phyloP scores from a whole-genome alignment of 129 eudicot species.

The Arctium minus region DNA sequence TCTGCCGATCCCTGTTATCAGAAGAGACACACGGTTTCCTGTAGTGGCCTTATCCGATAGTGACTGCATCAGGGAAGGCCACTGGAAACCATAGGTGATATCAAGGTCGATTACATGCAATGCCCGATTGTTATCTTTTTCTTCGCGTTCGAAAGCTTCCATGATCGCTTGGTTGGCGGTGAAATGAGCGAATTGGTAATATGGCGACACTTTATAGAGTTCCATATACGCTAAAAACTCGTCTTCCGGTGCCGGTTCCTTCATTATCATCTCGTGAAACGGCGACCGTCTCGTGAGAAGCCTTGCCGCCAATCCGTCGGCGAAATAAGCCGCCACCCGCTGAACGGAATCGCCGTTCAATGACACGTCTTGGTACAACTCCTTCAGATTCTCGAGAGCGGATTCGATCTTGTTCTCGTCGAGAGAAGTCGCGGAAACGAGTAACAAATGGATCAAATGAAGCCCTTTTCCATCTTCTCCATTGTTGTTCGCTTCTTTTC shows the following conservation, averaged over 20 bases:
- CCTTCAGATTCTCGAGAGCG: constrained; percentile 41
- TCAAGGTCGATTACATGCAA: constrained; percentile 78
- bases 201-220: constrained; percentile 76
- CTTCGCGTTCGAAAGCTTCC: constrained; percentile 69
- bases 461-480: constrained; percentile 52
- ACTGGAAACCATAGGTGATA: constrained; percentile 68
- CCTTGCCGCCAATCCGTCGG: constrained; percentile 64
- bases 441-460: constrained; percentile 62
- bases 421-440: constrained; percentile 60
- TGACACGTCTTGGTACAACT: constrained; percentile 47
- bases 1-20: constrained; percentile 60
- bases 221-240: constrained; percentile 70
- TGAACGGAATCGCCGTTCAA: constrained; percentile 69
- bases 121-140: constrained; percentile 19
- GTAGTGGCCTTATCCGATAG: constrained; percentile 57
- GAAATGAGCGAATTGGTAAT: constrained; percentile 88
- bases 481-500: background rate
- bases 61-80: constrained; percentile 93
- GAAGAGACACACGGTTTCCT: constrained; percentile 36
- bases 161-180: constrained; percentile 83
- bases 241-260: constrained; percentile 50
- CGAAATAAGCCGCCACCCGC: constrained; percentile 85
- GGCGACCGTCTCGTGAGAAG: constrained; percentile 75
- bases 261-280: constrained; percentile 62
- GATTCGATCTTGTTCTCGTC: constrained; percentile 42